Conservation (phyloP, 208 protist species). For the Acanthamoeba castellanii region DNA sequence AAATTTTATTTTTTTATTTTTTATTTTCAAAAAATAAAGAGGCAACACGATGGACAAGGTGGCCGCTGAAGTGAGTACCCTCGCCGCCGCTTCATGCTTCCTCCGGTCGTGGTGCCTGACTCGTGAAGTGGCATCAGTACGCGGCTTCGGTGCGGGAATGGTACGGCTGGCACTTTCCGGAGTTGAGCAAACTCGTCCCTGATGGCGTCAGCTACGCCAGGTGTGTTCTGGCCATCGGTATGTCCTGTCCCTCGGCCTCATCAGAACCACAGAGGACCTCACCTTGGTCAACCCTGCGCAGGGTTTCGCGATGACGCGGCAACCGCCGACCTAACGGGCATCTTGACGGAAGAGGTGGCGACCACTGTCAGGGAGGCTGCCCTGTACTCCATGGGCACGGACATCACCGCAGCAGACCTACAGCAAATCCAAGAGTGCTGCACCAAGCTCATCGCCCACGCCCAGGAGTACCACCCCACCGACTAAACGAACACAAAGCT, state of each 20-base stretch:
- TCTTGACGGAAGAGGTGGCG: background rate
- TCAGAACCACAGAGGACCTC: background rate
- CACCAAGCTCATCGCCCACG: conserved; percentile 16
- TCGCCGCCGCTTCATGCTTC: background rate
- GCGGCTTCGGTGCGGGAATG: conserved; percentile 98
- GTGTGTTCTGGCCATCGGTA: conserved; percentile 86
- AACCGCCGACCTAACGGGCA: background rate
- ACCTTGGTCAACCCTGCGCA: background rate
- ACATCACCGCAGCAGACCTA: background rate
- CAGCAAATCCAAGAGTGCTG: background rate
- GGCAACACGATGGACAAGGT: background rate
- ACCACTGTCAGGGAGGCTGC: background rate
- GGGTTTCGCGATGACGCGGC: background rate
- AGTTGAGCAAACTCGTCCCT: conserved; percentile 97
- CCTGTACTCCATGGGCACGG: background rate
- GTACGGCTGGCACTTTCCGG: conserved; percentile 99
- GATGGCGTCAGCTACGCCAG: conserved; percentile 97
- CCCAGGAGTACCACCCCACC: background rate
- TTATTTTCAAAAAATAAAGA: too few relatives aligned
- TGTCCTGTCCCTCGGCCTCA: background rate
- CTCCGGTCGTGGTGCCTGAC: background rate
- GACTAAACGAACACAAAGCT: background rate
- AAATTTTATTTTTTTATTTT: background rate
- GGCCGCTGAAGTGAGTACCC: background rate
- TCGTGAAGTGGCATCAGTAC: conserved; percentile 87